These are phyloP conservation scores for Lagerstroemia fauriei DNA, from an alignment of 441 rosid genomes.

Conservation along the genomic window DNA sequence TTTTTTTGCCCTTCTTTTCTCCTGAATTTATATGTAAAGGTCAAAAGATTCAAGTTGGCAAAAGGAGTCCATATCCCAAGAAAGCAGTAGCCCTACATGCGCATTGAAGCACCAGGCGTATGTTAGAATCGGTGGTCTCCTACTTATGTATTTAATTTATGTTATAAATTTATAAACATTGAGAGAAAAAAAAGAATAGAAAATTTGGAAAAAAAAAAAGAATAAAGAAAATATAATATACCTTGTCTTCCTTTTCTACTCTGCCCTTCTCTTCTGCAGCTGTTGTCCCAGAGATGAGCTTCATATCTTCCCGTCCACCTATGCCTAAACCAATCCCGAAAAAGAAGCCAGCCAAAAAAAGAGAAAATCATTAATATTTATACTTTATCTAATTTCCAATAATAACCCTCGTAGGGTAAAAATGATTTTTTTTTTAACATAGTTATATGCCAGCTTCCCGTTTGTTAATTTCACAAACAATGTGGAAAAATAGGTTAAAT, in stretches of 20 bases:
- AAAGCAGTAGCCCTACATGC: not conserved
- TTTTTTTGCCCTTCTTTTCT: not conserved
- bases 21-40: not conserved
- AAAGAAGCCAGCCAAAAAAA: not conserved
- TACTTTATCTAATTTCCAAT: too few species aligned
- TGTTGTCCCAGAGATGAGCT: conserved; percentile 97
- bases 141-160: not conserved
- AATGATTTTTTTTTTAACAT: too few species aligned
- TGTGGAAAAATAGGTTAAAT: too few species aligned
- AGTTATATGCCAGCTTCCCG: not conserved
- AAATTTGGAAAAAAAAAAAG: not conserved
- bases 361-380: not conserved
- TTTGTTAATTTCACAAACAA: not conserved
- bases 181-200: not conserved
- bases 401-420: too few species aligned
- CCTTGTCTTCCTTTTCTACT: conserved; percentile 98
- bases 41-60: conserved; percentile 6
- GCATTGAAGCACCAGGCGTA: not conserved
- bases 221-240: conserved; percentile 20
- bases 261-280: conserved; percentile 93
- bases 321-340: conserved; percentile 44
- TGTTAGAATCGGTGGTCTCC: not conserved
- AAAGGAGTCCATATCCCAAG: not conserved
- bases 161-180: not conserved
- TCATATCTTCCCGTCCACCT: conserved; percentile 98